Base-by-base conservation (phyloP, 202 grass and related monocot species). In the Panicum hallii region DNA sequence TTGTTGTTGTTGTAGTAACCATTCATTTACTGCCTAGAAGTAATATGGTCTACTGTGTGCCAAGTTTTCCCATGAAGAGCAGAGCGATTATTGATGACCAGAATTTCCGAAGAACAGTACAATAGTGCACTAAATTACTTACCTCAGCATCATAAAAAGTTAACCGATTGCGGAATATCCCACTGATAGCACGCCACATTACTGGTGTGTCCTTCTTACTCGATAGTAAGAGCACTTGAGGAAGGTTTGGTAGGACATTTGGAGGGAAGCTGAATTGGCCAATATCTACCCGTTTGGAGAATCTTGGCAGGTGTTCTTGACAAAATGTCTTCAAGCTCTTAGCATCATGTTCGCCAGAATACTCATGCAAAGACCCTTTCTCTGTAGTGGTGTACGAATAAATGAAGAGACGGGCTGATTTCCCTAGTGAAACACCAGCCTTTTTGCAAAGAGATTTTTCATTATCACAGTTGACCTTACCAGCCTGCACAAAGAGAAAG, bases 161-260 rank as follows among this genome's bases (percentile, higher is more conserved):
- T 63, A 99, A 72, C 7, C 76, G 86, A 30, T 92, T 91, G 62
- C 47, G 78, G 46, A 92, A 94, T 68, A 99, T 91, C 58, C 96
- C 96, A 92, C 89, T 96, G 56, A 99, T 60, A 84, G 70, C 90
- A 75, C 93, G 84, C 96, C 96, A 99, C 89, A 99, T 96, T 11
- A 67, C 91, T 61, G 96, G 91, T 20, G 93, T 95, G 41, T 99
- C 88, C 88, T 95, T 98, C 86, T 92, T 99, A 80, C 88, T 86
- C 38, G 96, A 92, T 56, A 99, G 76, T 74, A 99, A 61, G 63
- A 99, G 79, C 34, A 99, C 81, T 82, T 92, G 88, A 89, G 96
- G 96, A 82, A 91, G 90, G 66, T 87, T 92, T 77, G 76, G 76
- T 47, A 81, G 77, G 54, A 74, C 55, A 62, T 86, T 87, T 34